Percentiles rank a stretch among this genome's conserved stretches.
phyloP scores from a whole-genome alignment of 371 early-diverging fungal genomes.

The Rhizomucor miehei region DNA sequence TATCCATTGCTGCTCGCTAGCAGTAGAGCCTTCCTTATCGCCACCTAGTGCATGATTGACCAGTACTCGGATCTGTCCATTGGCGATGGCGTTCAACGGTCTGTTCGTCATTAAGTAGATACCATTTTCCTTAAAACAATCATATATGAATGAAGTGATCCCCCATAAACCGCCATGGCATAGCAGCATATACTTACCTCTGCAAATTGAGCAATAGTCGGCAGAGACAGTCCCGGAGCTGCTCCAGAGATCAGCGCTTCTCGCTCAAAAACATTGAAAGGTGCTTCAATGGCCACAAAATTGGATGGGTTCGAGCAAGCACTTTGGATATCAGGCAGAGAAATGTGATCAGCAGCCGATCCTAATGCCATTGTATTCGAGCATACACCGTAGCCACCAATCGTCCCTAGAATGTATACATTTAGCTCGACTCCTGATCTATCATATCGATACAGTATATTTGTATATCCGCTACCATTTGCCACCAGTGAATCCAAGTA shows the following conservation, averaged over 20 bases:
- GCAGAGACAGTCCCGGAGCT: neutral
- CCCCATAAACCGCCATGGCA: too few species aligned
- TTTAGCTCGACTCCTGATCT: neutral
- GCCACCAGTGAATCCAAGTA: slow-evolving; percentile 65
- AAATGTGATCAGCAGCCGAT: slow-evolving; percentile 58
- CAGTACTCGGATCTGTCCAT: slow-evolving; percentile 62
- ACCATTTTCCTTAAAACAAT: slow-evolving; percentile 34
- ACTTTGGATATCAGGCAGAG: slow-evolving; percentile 32
- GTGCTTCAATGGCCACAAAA: slow-evolving; percentile 65
- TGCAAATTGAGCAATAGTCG: slow-evolving; percentile 55
- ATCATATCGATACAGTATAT: too few species aligned
- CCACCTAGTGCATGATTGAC: slow-evolving; percentile 45
- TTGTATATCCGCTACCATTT: slow-evolving; percentile 30
- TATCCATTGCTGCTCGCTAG: slow-evolving; percentile 35
- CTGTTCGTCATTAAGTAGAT: slow-evolving; percentile 71
- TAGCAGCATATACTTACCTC: slow-evolving; percentile 24
- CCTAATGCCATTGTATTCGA: slow-evolving; percentile 68
- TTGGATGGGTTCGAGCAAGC: slow-evolving; percentile 42
- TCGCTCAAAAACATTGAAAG: slow-evolving; percentile 78
- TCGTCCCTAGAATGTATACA: slow-evolving; percentile 36
- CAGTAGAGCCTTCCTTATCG: slow-evolving; percentile 19
- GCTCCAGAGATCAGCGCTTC: slow-evolving; percentile 46
- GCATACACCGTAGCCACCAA: slow-evolving; percentile 71
- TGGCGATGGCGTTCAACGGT: slow-evolving; percentile 70
- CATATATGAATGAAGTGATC: neutral